Evolutionary conservation across 257 asterid genomes (phyloP).

Genomic region (Anisodus acutangulus): DNA sequence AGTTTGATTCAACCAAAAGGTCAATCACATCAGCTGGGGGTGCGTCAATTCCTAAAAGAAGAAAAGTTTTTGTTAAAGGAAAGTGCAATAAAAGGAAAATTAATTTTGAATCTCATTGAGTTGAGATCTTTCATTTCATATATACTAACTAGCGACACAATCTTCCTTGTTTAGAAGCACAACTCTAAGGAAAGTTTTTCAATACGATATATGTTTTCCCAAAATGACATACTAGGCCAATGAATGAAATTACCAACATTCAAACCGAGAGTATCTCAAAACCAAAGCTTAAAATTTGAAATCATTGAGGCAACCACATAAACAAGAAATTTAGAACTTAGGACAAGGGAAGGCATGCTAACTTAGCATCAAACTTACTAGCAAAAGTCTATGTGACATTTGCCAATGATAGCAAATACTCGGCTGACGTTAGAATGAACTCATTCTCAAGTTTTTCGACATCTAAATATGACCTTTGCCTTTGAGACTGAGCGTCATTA

Average conservation of each 20-base stretch:
- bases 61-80: constrained; percentile 26
- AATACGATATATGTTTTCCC: neutral
- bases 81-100: constrained; percentile 25
- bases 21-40: constrained; percentile 74
- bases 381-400: constrained; percentile 66
- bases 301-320: neutral
- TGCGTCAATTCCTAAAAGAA: constrained; percentile 61
- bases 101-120: neutral
- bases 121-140: constrained; percentile 4
- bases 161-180: neutral
- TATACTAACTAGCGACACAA: neutral
- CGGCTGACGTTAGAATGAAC: constrained; percentile 76
- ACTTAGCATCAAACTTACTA: constrained; percentile 25
- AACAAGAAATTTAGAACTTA: constrained; percentile 7
- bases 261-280: constrained; percentile 4
- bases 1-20: constrained; percentile 85
- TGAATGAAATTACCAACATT: constrained; percentile 7
- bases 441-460: constrained; percentile 88
- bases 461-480: constrained; percentile 62
- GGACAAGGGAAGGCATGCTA: neutral
- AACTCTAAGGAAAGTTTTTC: neutral
- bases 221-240: constrained; percentile 8
- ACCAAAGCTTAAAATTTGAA: neutral
- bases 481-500: constrained; percentile 57
- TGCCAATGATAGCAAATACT: constrained; percentile 66